Conservation (phyloP, 1,139 yeast genomes). For the Candida dubliniensis region DNA sequence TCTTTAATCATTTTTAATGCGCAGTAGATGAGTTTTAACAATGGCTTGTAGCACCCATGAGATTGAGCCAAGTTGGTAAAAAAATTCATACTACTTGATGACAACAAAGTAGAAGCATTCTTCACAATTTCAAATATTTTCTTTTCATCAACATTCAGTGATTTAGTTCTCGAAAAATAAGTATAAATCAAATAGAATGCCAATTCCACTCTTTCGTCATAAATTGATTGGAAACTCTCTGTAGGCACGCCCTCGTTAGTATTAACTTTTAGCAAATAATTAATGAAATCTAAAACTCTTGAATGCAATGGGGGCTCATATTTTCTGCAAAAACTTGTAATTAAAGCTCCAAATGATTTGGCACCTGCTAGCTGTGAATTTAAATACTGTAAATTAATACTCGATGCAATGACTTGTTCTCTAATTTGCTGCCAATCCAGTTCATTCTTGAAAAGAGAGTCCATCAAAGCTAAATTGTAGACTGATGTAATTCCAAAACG, state of each 20-base stretch:
- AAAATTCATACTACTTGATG: conserved; percentile 49
- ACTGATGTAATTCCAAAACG: conserved; percentile 54
- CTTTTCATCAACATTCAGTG: conserved; percentile 25
- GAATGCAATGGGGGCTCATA: conserved; percentile 33
- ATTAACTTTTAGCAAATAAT: conserved; percentile 52
- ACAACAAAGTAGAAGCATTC: conserved; percentile 41
- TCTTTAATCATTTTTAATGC: conserved; percentile 45
- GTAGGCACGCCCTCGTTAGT: conserved; percentile 54
- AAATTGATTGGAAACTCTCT: conserved; percentile 50
- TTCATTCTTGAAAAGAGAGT: conserved; percentile 50
- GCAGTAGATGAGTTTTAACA: conserved; percentile 58
- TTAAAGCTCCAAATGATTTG: conserved; percentile 74
- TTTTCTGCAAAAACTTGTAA: conserved; percentile 60
- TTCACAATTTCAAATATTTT: conserved; percentile 40
- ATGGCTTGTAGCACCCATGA: conserved; percentile 53
- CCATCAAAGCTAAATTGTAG: conserved; percentile 66
- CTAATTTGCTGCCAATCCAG: conserved; percentile 52
- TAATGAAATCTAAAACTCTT: conserved; percentile 44
- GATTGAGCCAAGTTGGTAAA: conserved; percentile 38
- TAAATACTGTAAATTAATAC: conserved; percentile 62
- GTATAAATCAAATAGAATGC: conserved; percentile 64
- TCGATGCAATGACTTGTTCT: conserved; percentile 56
- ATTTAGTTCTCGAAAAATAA: conserved; percentile 30
- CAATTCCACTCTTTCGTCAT: conserved; percentile 64
- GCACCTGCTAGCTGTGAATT: conserved; percentile 69